These are phyloP conservation scores for Chaetomiaceae sp. DNA, from an alignment of 2,329 filamentous ascomycete species.

Conservation along the genomic window DNA sequence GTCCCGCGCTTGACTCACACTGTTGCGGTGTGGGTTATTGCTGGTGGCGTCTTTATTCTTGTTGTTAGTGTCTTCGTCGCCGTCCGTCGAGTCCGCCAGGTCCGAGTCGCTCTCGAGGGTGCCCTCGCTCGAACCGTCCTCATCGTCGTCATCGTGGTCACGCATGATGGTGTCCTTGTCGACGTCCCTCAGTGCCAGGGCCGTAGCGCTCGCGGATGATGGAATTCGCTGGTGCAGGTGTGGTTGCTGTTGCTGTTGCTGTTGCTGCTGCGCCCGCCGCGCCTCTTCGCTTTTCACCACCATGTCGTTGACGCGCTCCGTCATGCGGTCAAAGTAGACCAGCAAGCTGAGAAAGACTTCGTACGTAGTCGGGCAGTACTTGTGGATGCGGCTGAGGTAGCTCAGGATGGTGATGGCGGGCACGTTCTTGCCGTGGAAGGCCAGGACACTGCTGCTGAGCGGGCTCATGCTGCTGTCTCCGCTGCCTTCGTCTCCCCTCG, in stretches of 20 bases:
- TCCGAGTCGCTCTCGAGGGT: constrained; percentile 24
- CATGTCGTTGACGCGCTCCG: constrained; percentile 82
- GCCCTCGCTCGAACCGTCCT: constrained; percentile 30
- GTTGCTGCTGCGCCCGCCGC: constrained; percentile 34
- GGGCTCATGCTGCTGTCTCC: constrained; percentile 44
- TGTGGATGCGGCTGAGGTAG: constrained; percentile 93
- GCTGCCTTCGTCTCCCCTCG: constrained; percentile 19
- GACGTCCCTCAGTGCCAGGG: neutral
- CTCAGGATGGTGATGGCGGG: constrained; percentile 95
- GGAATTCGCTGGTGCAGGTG: too few relatives aligned
- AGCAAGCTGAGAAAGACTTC: constrained; percentile 93
- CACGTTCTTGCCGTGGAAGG: constrained; percentile 97
- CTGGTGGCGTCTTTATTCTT: too few relatives aligned
- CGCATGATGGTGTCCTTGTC: constrained; percentile 33
- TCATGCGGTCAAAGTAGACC: constrained; percentile 99
- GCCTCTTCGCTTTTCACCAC: constrained; percentile 62
- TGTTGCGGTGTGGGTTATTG: neutral
- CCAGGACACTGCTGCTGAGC: constrained; percentile 64
- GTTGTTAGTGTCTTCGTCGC: constrained; percentile 11
- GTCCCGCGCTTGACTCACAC: too few relatives aligned
- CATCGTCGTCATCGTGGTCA: constrained; percentile 38
- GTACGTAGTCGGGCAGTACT: constrained; percentile 97
- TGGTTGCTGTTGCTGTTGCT: constrained; percentile 15
- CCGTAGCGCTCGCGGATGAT: too few relatives aligned
- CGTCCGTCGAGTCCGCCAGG: constrained; percentile 19